Conservation (phyloP, 1,284 basidiomycete species). For the Pseudomicrostroma phylloplanum region DNA sequence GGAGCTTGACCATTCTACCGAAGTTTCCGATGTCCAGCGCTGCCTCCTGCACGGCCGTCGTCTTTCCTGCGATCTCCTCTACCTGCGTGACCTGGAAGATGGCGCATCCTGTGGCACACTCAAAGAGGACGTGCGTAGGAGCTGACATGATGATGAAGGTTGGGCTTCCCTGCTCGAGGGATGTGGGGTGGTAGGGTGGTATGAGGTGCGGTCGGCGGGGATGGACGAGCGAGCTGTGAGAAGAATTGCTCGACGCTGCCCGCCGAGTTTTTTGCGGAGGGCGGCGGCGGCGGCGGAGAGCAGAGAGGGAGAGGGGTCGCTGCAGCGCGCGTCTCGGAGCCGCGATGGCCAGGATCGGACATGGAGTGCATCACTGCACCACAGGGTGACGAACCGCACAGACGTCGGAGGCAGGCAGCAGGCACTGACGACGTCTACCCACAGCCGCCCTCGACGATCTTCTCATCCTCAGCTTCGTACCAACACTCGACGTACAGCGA, state of each 20-base stretch:
- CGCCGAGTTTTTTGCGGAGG: conserved; percentile 7
- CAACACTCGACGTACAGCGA: too few species aligned
- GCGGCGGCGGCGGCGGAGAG: neutral
- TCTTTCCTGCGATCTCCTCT: conserved; percentile 82
- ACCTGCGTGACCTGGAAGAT: conserved; percentile 82
- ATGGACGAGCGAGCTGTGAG: neutral
- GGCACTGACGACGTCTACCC: too few species aligned
- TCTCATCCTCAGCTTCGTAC: too few species aligned
- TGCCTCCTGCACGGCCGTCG: conserved; percentile 69
- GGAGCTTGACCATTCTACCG: conserved; percentile 82
- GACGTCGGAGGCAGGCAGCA: too few species aligned
- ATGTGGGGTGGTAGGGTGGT: neutral
- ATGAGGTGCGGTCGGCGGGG: neutral
- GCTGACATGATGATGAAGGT: conserved; percentile 38
- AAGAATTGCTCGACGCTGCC: neutral
- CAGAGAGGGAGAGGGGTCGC: too few species aligned
- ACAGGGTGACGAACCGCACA: too few species aligned
- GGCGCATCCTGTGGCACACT: conserved; percentile 90
- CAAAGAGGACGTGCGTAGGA: conserved; percentile 74
- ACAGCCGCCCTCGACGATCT: too few species aligned
- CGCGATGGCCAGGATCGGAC: too few species aligned
- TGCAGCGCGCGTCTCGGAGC: too few species aligned
- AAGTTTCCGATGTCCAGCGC: conserved; percentile 75
- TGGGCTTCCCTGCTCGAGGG: neutral
- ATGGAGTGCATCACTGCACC: too few species aligned